Conservation (phyloP, 23 red algal genomes). For the Gracilaria domingensis region DNA sequence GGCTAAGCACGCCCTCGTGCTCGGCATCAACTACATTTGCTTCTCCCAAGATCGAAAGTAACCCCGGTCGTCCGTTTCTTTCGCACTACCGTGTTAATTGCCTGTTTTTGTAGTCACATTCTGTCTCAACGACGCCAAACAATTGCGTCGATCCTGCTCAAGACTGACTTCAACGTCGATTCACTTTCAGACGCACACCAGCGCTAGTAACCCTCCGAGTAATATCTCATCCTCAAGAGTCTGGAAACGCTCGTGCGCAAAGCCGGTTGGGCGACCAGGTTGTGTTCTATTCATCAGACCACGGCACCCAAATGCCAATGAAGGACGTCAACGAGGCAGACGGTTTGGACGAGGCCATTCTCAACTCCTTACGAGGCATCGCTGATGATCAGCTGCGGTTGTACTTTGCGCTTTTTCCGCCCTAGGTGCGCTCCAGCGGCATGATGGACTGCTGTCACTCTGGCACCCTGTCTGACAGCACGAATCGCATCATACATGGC, state of each 20-base stretch:
- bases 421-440: constrained; percentile 3
- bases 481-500: background rate
- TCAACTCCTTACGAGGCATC: constrained; percentile 18
- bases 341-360: constrained; percentile 51
- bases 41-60: background rate
- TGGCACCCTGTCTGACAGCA: constrained; percentile 27
- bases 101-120: background rate
- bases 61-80: background rate
- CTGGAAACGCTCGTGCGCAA: background rate
- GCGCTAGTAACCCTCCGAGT: background rate
- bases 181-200: background rate
- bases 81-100: background rate
- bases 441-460: constrained; percentile 60
- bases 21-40: background rate
- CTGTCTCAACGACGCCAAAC: constrained; percentile 14
- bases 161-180: constrained; percentile 1
- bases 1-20: background rate
- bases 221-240: background rate
- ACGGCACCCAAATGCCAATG: constrained; percentile 29
- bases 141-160: background rate
- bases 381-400: constrained; percentile 19
- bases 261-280: constrained; percentile 6
- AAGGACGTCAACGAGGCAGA: constrained; percentile 10
- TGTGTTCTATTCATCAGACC: constrained; percentile 47
- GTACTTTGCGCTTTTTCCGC: constrained; percentile 23